These are phyloP conservation scores for Penicillium paneum DNA, from an alignment of 2,329 filamentous ascomycete species.

Conservation along the genomic window DNA sequence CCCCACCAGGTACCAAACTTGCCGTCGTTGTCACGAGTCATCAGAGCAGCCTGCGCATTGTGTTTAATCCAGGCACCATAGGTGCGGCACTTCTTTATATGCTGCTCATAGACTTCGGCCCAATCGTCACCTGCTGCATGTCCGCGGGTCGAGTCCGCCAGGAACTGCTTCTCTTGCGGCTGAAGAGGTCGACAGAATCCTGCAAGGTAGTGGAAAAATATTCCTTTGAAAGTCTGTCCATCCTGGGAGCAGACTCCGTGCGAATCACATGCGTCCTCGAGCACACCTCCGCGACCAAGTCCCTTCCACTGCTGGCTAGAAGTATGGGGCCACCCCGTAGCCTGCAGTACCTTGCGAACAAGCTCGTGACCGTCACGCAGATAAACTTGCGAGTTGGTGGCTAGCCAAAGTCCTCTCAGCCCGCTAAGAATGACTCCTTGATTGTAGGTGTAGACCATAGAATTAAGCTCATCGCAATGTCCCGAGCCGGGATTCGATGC, in stretches of 20 bases:
- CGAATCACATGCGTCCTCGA: constrained; percentile 82
- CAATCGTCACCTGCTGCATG: constrained; percentile 40
- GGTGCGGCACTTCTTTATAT: constrained; percentile 59
- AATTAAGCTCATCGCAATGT: constrained; percentile 74
- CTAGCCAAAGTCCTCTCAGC: constrained; percentile 73
- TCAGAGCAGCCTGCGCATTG: constrained; percentile 71
- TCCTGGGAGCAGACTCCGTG: constrained; percentile 74
- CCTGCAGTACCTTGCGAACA: constrained; percentile 67
- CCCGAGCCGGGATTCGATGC: constrained; percentile 62
- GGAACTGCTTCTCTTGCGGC: constrained; percentile 46
- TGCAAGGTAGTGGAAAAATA: constrained; percentile 86
- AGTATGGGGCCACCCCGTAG: constrained; percentile 67
- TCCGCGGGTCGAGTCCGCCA: constrained; percentile 31
- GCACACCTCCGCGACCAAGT: constrained; percentile 71
- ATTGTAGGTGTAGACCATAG: constrained; percentile 95
- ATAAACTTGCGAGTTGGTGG: constrained; percentile 68
- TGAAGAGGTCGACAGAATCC: constrained; percentile 70
- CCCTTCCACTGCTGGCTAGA: constrained; percentile 61
- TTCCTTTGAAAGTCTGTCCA: constrained; percentile 86
- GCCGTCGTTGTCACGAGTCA: constrained; percentile 64
- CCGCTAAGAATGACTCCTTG: constrained; percentile 87
- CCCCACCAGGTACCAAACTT: constrained; percentile 90
- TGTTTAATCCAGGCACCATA: constrained; percentile 75
- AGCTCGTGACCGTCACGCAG: constrained; percentile 77
- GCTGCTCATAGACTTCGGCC: constrained; percentile 47